Percentiles rank a stretch among this genome's conserved stretches.
Evolutionary conservation across 2,329 filamentous ascomycete genomes (phyloP).

Genomic region (Phaeosphaeriaceae sp.): DNA sequence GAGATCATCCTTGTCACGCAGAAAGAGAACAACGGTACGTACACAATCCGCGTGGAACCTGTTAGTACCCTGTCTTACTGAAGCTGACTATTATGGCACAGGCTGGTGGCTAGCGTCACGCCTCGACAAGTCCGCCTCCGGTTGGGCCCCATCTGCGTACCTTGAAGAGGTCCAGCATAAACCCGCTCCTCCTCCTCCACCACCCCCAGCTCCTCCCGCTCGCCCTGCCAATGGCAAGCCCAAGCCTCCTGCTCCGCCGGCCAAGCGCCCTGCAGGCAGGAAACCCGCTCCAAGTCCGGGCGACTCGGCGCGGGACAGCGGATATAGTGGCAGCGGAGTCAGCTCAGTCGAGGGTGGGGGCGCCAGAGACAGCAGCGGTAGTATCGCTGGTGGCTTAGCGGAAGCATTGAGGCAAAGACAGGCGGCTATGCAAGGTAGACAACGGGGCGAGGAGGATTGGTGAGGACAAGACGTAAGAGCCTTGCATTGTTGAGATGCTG

Average conservation of each 20-base stretch:
- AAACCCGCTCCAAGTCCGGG: constrained; percentile 68
- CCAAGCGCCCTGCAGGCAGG: constrained; percentile 77
- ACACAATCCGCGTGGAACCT: background rate
- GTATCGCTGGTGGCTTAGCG: constrained; percentile 59
- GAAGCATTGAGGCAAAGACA: constrained; percentile 59
- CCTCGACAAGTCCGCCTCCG: constrained; percentile 71
- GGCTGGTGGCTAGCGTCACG: constrained; percentile 97
- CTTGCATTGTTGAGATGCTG: background rate
- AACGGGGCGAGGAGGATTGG: constrained; percentile 47
- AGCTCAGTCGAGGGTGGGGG: constrained; percentile 44
- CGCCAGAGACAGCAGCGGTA: constrained; percentile 51
- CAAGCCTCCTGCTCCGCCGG: constrained; percentile 77
- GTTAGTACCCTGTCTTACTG: background rate
- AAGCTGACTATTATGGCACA: constrained; percentile 50
- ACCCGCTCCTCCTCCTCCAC: constrained; percentile 59
- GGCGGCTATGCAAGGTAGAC: constrained; percentile 57
- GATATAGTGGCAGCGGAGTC: constrained; percentile 53
- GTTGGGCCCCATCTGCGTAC: constrained; percentile 94
- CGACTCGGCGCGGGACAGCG: constrained; percentile 72
- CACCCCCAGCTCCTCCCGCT: constrained; percentile 55
- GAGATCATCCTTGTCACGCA: constrained; percentile 89
- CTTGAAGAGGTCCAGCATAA: constrained; percentile 73
- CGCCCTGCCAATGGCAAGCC: constrained; percentile 76
- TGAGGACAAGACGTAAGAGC: background rate
- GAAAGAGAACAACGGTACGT: constrained; percentile 92